phyloP scores from a whole-genome alignment of 805 yeast genomes.

The Schwanniomyces yamadae region DNA sequence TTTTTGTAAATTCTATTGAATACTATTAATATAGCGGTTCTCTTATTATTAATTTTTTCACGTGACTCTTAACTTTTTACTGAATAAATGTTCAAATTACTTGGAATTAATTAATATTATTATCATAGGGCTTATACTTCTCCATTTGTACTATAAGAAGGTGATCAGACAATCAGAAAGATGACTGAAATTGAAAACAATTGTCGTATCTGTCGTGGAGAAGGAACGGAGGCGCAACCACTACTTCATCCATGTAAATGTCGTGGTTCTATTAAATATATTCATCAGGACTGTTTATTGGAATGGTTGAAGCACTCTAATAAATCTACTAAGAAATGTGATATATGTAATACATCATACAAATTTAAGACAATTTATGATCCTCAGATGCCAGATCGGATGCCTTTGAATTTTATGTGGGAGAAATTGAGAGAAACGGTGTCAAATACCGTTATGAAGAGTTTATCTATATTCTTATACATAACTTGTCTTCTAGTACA shows the following conservation, averaged over 20 bases:
- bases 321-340: conserved; percentile 66
- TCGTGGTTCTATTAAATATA: conserved; percentile 87
- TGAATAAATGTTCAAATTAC: too few relatives aligned
- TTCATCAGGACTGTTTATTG: conserved; percentile 86
- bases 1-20: too few relatives aligned
- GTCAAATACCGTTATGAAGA: conserved; percentile 13
- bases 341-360: conserved; percentile 80
- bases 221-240: conserved; percentile 75
- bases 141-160: conserved; percentile 1
- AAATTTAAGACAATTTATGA: conserved; percentile 65
- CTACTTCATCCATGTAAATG: conserved; percentile 91
- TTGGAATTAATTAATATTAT: too few relatives aligned
- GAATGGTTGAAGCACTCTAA: conserved; percentile 81
- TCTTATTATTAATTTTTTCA: too few relatives aligned
- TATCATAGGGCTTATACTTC: too few relatives aligned
- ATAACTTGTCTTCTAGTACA: conserved; percentile 47
- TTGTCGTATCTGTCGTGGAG: conserved; percentile 94
- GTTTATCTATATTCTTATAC: conserved; percentile 30
- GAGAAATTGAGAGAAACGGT: conserved; percentile 29
- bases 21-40: too few relatives aligned
- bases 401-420: conserved; percentile 55
- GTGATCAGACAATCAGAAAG: background rate
- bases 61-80: too few relatives aligned
- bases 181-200: conserved; percentile 39
- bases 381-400: conserved; percentile 59